phyloP scores from a whole-genome alignment of 768 basidiomycete genomes.

The Cystofilobasidium ferigula region DNA sequence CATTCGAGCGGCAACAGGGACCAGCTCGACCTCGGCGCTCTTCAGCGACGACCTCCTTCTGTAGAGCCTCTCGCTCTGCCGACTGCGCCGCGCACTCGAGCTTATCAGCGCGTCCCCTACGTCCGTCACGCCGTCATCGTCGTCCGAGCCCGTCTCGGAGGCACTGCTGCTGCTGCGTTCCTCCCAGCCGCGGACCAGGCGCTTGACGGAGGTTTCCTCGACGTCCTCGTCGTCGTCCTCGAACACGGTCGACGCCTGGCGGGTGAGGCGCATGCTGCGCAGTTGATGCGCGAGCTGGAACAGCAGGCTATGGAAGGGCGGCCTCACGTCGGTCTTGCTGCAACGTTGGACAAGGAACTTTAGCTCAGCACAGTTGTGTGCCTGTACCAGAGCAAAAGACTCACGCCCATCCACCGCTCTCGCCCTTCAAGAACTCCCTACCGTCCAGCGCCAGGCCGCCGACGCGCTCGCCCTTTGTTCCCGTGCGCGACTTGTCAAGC shows the following conservation, averaged over 20 bases:
- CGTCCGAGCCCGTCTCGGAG: not conserved
- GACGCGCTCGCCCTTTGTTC: not conserved
- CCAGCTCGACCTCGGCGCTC: not conserved
- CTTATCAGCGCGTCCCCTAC: not conserved
- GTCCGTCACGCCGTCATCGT: not conserved
- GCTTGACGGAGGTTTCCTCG: not conserved
- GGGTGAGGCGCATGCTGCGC: not conserved
- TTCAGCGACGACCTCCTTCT: not conserved
- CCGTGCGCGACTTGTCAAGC: not conserved
- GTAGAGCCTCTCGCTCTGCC: not conserved
- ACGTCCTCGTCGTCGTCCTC: not conserved
- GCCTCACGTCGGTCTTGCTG: not conserved
- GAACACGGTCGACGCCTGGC: not conserved
- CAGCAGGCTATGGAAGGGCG: constrained; percentile 5
- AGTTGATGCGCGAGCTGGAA: no score
- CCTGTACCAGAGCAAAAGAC: not conserved
- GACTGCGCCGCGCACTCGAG: not conserved
- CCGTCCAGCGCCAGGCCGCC: not conserved
- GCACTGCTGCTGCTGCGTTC: constrained; percentile 5
- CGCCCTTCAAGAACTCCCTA: not conserved
- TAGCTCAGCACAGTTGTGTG: no score
- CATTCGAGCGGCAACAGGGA: not conserved
- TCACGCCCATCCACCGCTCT: not conserved
- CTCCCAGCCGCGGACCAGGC: not conserved
- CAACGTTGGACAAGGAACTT: no score